Conservation (phyloP, 805 yeast genomes). For the Zygotorulaspora danielsina region DNA sequence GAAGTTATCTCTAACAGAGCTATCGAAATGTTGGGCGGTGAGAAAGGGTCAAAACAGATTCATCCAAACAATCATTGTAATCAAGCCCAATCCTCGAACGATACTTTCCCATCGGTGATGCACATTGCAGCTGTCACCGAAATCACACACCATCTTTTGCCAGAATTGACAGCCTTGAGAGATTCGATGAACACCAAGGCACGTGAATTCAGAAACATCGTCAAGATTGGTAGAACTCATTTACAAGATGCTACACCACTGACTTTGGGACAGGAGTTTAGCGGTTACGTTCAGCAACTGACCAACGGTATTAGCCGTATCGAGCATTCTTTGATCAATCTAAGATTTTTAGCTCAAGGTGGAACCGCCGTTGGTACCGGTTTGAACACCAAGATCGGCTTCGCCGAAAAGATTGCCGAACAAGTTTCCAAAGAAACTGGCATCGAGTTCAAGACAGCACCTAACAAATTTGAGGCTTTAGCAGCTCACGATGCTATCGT, state of each 20-base stretch:
- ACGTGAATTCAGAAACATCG: constrained; percentile 80
- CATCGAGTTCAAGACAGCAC: constrained; percentile 85
- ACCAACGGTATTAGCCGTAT: constrained; percentile 87
- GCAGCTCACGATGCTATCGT: constrained; percentile 99
- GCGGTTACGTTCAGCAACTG: constrained; percentile 92
- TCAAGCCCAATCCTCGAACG: constrained; percentile 98
- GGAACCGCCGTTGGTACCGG: constrained; percentile 99
- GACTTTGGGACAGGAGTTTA: constrained; percentile 96
- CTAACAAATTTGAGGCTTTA: constrained; percentile 97
- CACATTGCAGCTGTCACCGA: constrained; percentile 97
- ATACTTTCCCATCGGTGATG: constrained; percentile 99
- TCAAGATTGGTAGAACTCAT: constrained; percentile 98
- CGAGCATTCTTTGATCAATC: constrained; percentile 67
- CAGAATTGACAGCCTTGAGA: constrained; percentile 73
- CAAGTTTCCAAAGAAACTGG: constrained; percentile 86
- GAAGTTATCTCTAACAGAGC: constrained; percentile 99
- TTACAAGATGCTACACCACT: constrained; percentile 98
- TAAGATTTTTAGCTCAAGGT: constrained; percentile 91
- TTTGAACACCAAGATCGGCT: constrained; percentile 88
- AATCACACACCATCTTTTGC: constrained; percentile 68
- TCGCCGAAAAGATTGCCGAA: constrained; percentile 79
- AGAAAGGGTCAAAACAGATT: constrained; percentile 83
- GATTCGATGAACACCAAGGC: constrained; percentile 73
- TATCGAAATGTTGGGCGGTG: constrained; percentile 91
- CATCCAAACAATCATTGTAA: constrained; percentile 99